Conservation (phyloP, 805 yeast species). For the Zygoascus flipseniorum region DNA sequence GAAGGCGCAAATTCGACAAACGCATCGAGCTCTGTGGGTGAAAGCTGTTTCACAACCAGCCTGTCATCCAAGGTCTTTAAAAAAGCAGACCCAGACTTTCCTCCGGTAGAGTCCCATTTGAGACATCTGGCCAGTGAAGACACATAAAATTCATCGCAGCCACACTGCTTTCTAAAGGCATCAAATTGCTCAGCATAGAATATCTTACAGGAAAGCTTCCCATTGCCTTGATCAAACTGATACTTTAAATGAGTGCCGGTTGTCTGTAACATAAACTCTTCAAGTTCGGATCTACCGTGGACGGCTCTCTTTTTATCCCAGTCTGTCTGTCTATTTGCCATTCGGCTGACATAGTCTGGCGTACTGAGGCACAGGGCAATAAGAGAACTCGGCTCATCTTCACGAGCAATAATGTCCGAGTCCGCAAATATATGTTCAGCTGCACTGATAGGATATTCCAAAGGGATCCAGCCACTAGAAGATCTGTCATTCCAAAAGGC, state of each 20-base stretch:
- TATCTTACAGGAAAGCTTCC: slow-evolving; percentile 82
- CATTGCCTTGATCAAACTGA: slow-evolving; percentile 79
- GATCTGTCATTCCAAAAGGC: slow-evolving; percentile 98
- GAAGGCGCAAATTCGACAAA: slow-evolving; percentile 94
- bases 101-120: slow-evolving; percentile 94
- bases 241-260: slow-evolving; percentile 87
- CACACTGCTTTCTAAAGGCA: slow-evolving; percentile 81
- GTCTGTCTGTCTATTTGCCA: not conserved
- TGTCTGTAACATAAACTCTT: slow-evolving; percentile 64
- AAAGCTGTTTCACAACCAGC: slow-evolving; percentile 79
- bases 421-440: slow-evolving; percentile 91
- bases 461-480: slow-evolving; percentile 89
- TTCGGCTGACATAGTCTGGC: slow-evolving; percentile 58
- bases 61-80: slow-evolving; percentile 87
- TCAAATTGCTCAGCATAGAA: slow-evolving; percentile 96
- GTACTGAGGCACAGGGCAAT: slow-evolving; percentile 89
- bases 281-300: slow-evolving; percentile 32
- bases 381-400: slow-evolving; percentile 91
- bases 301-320: slow-evolving; percentile 2
- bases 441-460: slow-evolving; percentile 70
- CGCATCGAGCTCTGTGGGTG: slow-evolving; percentile 83
- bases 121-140: slow-evolving; percentile 90
- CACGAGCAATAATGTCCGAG: slow-evolving; percentile 86
- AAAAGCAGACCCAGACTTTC: slow-evolving; percentile 92
- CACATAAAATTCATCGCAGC: slow-evolving; percentile 61